Conservation (phyloP, 169 alveolate genomes). For the Plasmodium malariae region DNA sequence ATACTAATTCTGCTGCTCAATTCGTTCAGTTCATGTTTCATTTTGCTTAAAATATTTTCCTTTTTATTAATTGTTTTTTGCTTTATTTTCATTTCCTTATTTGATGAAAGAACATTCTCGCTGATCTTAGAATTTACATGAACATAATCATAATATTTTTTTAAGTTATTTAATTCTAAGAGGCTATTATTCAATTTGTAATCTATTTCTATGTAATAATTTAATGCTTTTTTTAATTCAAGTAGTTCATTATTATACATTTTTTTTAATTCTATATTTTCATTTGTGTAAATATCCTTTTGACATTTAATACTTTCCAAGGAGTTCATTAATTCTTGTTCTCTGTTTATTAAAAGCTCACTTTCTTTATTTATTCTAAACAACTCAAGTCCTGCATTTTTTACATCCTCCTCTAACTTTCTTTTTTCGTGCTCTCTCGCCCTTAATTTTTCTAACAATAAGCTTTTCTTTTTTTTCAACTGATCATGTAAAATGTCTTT, state of each 20-base stretch:
- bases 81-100: neutral
- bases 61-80: constrained; percentile 27
- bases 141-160: constrained; percentile 19
- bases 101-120: constrained; percentile 10
- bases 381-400: constrained; percentile 37
- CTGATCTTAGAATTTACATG: constrained; percentile 11
- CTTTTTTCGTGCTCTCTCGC: constrained; percentile 25
- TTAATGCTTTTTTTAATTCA: constrained; percentile 38
- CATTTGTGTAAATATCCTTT: constrained; percentile 7
- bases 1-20: constrained; percentile 16
- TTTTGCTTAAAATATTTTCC: constrained; percentile 38
- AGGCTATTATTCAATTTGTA: constrained; percentile 58
- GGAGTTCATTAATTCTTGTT: constrained; percentile 18
- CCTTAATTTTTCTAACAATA: constrained; percentile 34
- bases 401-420: constrained; percentile 38
- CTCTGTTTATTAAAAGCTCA: constrained; percentile 37
- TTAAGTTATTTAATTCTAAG: constrained; percentile 45
- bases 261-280: constrained; percentile 18
- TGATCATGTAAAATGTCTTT: constrained; percentile 46
- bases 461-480: constrained; percentile 18
- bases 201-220: constrained; percentile 31
- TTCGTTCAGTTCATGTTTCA: constrained; percentile 54
- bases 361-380: constrained; percentile 59
- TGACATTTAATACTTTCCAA: constrained; percentile 6
- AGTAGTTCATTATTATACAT: constrained; percentile 11